These are phyloP conservation scores for Paraconiothyrium sp. DNA, from an alignment of 2,329 filamentous ascomycete genomes.

Conservation along the genomic window DNA sequence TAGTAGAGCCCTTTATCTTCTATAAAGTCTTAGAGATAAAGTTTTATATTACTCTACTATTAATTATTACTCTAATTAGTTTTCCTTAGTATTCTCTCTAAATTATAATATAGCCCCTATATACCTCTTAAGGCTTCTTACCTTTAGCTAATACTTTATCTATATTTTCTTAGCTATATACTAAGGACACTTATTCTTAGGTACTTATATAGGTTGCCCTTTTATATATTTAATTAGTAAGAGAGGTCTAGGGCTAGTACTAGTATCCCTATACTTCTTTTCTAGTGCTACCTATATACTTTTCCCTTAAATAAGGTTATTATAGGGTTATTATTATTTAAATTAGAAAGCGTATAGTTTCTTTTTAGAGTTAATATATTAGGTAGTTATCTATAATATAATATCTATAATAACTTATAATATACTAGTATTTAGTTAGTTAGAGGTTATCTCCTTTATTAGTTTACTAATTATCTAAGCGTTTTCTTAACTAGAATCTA, in stretches of 20 bases:
- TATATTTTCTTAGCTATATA: constrained; percentile 4
- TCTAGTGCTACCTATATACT: constrained; percentile 1
- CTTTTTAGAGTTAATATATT: background rate
- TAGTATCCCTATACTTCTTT: background rate
- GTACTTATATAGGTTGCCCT: background rate
- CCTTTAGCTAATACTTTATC: constrained; percentile 10
- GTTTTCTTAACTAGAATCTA: too few relatives aligned
- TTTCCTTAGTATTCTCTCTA: too few relatives aligned
- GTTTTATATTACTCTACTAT: background rate
- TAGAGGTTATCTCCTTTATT: background rate
- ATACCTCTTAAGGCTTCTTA: too few relatives aligned
- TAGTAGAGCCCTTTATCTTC: too few relatives aligned
- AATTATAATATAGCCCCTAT: too few relatives aligned
- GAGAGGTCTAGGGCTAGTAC: background rate
- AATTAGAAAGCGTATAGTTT: background rate
- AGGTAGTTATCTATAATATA: background rate
- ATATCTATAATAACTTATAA: background rate
- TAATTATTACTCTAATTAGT: background rate
- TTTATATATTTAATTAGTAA: constrained; percentile 1
- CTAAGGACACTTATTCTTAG: background rate
- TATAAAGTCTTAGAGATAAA: background rate
- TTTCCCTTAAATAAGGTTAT: background rate
- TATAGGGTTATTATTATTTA: background rate
- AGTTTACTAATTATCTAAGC: too few relatives aligned
- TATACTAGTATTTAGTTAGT: background rate